phyloP scores from a whole-genome alignment of 2,329 filamentous ascomycete genomes.

The Elsinoe australis region DNA sequence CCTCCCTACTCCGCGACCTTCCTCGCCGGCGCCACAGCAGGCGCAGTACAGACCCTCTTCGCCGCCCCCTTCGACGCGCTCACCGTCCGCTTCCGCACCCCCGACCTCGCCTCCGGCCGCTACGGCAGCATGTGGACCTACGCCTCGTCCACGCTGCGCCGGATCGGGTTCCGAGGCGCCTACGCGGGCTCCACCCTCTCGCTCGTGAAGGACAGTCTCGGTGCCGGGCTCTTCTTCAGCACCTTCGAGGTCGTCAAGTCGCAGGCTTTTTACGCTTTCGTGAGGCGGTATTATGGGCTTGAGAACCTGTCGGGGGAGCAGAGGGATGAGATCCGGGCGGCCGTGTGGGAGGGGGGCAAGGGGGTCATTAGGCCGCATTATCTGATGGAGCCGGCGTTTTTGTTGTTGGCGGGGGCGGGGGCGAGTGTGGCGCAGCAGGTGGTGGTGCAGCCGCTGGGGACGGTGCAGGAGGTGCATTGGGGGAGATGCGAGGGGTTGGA shows the following conservation, averaged over 20 bases:
- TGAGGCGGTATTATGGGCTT: slow-evolving; percentile 59
- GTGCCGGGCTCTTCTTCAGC: slow-evolving; percentile 64
- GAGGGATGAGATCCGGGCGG: slow-evolving; percentile 27
- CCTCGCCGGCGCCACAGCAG: slow-evolving; percentile 61
- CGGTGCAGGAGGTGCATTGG: slow-evolving; percentile 66
- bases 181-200: slow-evolving; percentile 67
- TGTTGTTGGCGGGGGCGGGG: slow-evolving; percentile 59
- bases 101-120: slow-evolving; percentile 51
- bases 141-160: slow-evolving; percentile 56
- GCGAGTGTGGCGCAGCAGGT: slow-evolving; percentile 62
- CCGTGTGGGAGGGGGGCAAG: slow-evolving; percentile 26
- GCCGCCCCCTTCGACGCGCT: slow-evolving; percentile 70
- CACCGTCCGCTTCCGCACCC: slow-evolving; percentile 62
- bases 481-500: slow-evolving; percentile 66
- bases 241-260: slow-evolving; percentile 70
- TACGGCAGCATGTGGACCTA: slow-evolving; percentile 69
- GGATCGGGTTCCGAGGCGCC: slow-evolving; percentile 63
- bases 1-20: slow-evolving; percentile 58
- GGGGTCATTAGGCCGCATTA: slow-evolving; percentile 65
- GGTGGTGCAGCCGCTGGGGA: slow-evolving; percentile 62
- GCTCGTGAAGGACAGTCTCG: slow-evolving; percentile 61
- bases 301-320: slow-evolving; percentile 30
- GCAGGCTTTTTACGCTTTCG: slow-evolving; percentile 63
- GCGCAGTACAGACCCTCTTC: slow-evolving; percentile 60
- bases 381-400: slow-evolving; percentile 63